These are phyloP conservation scores for Amaranthus hypochondriacus DNA, from an alignment of 148 eudicot genomes.

Conservation along the genomic window DNA sequence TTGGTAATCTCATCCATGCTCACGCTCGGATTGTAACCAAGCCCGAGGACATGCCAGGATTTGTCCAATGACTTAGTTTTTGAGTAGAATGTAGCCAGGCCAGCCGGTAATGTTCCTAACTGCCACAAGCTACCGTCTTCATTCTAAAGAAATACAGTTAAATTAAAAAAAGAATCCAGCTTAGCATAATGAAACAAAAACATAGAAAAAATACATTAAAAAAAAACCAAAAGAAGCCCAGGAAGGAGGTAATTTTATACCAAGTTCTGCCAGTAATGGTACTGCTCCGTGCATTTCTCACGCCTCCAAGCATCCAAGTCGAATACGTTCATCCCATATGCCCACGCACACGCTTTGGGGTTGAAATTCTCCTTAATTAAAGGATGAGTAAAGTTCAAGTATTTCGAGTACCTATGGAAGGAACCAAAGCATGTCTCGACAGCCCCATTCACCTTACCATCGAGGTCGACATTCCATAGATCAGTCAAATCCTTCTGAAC, in stretches of 20 bases:
- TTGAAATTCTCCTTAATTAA: constrained; percentile 71
- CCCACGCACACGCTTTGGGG: constrained; percentile 91
- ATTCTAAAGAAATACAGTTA: constrained; percentile 38
- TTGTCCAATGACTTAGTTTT: constrained; percentile 80
- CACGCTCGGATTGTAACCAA: constrained; percentile 86
- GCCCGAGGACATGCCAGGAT: constrained; percentile 90
- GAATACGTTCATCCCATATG: constrained; percentile 85
- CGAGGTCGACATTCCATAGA: constrained; percentile 75
- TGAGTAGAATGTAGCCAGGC: constrained; percentile 67
- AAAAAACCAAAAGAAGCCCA: not conserved
- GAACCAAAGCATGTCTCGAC: constrained; percentile 94
- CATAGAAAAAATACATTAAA: not conserved
- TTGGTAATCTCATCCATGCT: constrained; percentile 84
- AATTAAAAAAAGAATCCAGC: not conserved
- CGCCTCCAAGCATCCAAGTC: constrained; percentile 93
- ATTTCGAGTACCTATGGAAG: constrained; percentile 76
- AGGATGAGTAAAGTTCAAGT: constrained; percentile 85
- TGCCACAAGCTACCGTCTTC: constrained; percentile 70
- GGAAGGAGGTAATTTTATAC: constrained; percentile 33
- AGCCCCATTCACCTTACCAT: constrained; percentile 84
- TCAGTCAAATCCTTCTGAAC: constrained; percentile 94
- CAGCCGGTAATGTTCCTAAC: constrained; percentile 71
- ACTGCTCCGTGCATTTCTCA: constrained; percentile 76
- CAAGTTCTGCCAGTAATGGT: constrained; percentile 84
- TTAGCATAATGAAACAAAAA: constrained; percentile 12